Evolutionary conservation across 768 basidiomycete genomes (phyloP).

Genomic region (Lactarius sp.): DNA sequence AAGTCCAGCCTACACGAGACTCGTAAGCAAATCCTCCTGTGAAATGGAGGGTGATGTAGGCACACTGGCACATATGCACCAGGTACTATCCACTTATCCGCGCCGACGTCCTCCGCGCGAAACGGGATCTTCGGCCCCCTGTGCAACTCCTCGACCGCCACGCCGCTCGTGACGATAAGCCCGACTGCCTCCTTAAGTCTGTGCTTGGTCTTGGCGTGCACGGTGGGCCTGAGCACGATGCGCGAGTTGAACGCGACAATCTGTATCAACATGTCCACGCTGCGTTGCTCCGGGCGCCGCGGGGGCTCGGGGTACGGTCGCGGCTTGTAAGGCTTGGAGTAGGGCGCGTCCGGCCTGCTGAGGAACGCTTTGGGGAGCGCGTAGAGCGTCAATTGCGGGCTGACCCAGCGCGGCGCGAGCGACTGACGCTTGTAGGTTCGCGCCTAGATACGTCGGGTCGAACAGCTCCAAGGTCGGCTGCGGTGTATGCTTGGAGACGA

Average conservation of each 20-base stretch:
- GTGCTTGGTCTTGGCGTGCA: conserved; percentile 13
- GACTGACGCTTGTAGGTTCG: not conserved
- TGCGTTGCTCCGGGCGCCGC: not conserved
- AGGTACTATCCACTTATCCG: conserved; percentile 17
- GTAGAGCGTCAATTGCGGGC: not conserved
- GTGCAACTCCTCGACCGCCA: conserved; percentile 3
- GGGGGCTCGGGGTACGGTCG: not conserved
- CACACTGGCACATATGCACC: not conserved
- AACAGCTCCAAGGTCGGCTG: not conserved
- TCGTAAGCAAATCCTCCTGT: too few species aligned
- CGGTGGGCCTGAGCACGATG: not conserved
- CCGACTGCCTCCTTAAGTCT: conserved; percentile 4
- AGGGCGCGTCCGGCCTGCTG: not conserved
- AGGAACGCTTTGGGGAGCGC: conserved; percentile 22
- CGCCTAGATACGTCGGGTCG: conserved; percentile 13
- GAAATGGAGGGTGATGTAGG: too few species aligned
- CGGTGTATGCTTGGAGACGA: not conserved
- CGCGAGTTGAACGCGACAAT: not conserved
- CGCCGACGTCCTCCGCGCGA: conserved; percentile 12
- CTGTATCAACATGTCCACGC: conserved; percentile 12
- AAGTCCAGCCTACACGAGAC: conserved; percentile 13
- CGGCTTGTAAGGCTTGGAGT: not conserved
- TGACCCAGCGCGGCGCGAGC: conserved; percentile 10
- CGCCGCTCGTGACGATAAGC: conserved; percentile 18
- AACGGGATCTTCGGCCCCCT: not conserved